Evolutionary conservation across 495 filamentous ascomycete genomes (phyloP).

Genomic region (Xylaria scruposa): DNA sequence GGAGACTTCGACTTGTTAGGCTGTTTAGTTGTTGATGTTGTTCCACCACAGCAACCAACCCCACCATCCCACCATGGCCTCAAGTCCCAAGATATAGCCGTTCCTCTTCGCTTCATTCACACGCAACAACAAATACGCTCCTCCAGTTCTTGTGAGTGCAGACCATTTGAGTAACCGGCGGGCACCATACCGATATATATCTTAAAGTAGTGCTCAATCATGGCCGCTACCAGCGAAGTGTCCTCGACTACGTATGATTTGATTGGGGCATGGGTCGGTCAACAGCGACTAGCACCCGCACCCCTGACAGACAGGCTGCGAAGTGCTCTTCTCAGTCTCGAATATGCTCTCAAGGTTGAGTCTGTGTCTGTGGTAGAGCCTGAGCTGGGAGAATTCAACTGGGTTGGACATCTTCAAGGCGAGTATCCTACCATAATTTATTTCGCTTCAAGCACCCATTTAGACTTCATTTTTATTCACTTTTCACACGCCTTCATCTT

Average conservation of each 20-base stretch:
- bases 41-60: background rate
- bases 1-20: background rate
- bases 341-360: constrained; percentile 30
- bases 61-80: background rate
- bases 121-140: background rate
- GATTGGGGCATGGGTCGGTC: constrained; percentile 46
- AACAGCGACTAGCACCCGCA: constrained; percentile 38
- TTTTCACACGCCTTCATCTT: background rate
- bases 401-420: constrained; percentile 47
- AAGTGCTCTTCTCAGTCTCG: constrained; percentile 42
- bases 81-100: background rate
- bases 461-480: background rate
- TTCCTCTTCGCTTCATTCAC: background rate
- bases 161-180: background rate
- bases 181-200: background rate
- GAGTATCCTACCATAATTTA: constrained; percentile 15
- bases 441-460: background rate
- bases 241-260: constrained; percentile 35
- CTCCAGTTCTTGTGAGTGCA: background rate
- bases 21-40: background rate
- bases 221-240: constrained; percentile 15
- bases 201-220: background rate
- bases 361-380: constrained; percentile 32
- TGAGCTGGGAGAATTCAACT: constrained; percentile 41
- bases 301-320: constrained; percentile 42